Percentiles rank a stretch among this genome's conserved stretches.
phyloP scores from a whole-genome alignment of 148 eudicot genomes.

The Nepenthes mirabilis region DNA sequence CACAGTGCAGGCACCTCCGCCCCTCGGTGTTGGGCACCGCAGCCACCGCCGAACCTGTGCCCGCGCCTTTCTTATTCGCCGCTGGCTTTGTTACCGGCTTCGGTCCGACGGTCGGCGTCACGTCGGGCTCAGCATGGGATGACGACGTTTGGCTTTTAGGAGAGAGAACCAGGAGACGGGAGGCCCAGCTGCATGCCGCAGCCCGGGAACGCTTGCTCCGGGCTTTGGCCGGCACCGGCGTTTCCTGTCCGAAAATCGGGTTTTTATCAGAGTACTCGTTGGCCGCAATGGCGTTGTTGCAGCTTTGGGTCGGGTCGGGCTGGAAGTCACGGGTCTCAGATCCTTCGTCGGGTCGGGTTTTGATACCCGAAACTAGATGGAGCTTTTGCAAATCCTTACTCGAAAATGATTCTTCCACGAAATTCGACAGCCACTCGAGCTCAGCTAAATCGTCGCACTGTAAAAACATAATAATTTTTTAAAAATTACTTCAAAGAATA shows the following conservation, averaged over 20 bases:
- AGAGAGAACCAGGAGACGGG: constrained; percentile 43
- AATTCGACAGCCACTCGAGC: constrained; percentile 92
- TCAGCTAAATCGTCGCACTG: constrained; percentile 87
- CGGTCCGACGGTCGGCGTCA: neutral
- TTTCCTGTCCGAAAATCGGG: constrained; percentile 40
- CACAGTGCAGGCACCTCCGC: constrained; percentile 70
- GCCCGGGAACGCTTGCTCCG: constrained; percentile 91
- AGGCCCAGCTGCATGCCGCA: constrained; percentile 71
- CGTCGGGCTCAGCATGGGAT: constrained; percentile 9
- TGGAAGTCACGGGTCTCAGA: constrained; percentile 23
- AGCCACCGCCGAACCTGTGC: constrained; percentile 2
- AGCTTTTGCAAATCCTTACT: constrained; percentile 69
- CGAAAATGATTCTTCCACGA: constrained; percentile 87
- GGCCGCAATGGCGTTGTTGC: neutral
- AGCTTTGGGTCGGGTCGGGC: constrained; percentile 11
- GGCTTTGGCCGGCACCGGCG: constrained; percentile 71
- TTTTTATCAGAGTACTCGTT: neutral
- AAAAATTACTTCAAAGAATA: neutral
- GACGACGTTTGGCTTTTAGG: constrained; percentile 12
- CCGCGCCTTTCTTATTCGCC: constrained; percentile 18
- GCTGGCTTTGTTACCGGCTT: constrained; percentile 22
- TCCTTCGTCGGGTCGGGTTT: constrained; percentile 21
- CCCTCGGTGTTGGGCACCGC: constrained; percentile 21
- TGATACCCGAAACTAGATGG: constrained; percentile 43
- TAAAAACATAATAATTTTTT: neutral